Evolutionary conservation across 441 rosid species (phyloP), one percentile per base, ranked within the genome.

Genomic region (Populus hybrid): DNA sequence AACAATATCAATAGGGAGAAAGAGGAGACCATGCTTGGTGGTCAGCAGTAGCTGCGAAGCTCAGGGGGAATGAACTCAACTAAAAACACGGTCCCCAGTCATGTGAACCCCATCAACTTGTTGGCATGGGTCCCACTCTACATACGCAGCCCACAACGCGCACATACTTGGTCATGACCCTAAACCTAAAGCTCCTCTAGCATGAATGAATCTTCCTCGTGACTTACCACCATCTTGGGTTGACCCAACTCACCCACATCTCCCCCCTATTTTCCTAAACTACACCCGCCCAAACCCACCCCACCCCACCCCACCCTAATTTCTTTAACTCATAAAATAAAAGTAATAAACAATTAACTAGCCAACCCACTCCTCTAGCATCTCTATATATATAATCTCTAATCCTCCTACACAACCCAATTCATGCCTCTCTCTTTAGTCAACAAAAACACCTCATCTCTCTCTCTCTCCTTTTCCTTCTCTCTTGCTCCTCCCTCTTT

Each of bases 41-140:
- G 84, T 81, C 76, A 79, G 85, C 78, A 72, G 74, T n/a, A 85
- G 87, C 85, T 79, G 71, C 78, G 75, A 79, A 82, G 81, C 35
- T 80, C 79, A 84, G 84, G 93, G 97, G 94, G 91, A 87, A 89
- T 90, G 95, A 86, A 90, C 85, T 84, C 79, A 65, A 75, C 56
- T 40, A 78, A 79, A 75, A 72, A 83, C 83, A 80, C 73, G 92
- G 90, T 89, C 91, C 90, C 86, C 75, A 81, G 79, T 89, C 93
- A 88, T 89, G 98, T 89, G 93, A 91, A 82, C 78, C 90, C 91
- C 87, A 82, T 87, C 89, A 86, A 89, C 90, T 84, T 85, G 90
- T 74, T 71, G 87, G 68, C 53, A 63, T 73, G 77, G 91, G 79
- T 56, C 91, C 92, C 84, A 80, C 82, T 40, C 85, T 77, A 81